Base-by-base conservation (phyloP, 768 basidiomycete species). In the Boletus pseudo-olivaceus region DNA sequence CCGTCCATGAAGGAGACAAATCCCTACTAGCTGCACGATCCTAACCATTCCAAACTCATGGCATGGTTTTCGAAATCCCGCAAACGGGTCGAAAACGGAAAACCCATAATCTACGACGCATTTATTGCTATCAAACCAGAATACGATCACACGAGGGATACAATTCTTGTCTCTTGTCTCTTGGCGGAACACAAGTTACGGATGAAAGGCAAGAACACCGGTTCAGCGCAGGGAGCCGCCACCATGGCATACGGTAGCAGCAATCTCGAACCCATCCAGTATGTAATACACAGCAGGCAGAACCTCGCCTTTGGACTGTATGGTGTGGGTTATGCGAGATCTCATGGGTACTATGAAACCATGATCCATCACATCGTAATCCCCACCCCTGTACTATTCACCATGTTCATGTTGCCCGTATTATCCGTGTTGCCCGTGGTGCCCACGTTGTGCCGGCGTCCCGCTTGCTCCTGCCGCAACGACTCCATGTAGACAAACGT, bases 401-500 rank as follows among this genome's bases (percentile, higher is more conserved):
- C n/a, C 11, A 17, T n/a, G 4, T 17, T 15, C 35, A 35, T 37
- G 47, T 37, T 20, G 19, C n/a, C n/a, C n/a, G n/a, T n/a, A n/a
- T n/a, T n/a, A n/a, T n/a, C n/a, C n/a, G n/a, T n/a, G n/a, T n/a
- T n/a, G n/a, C n/a, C n/a, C n/a, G n/a, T n/a, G n/a, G n/a, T n/a
- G n/a, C n/a, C n/a, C n/a, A 7, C 26, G 12, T 23, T 23, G 23
- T 2, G 23, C 23, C 23, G 23, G 23, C 23, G 2, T 23, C 23
- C 23, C 11, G 17, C 2, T 26, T 20, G 53, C 15, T 57, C 49
- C 37, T 52, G 30, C 51, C 63, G 60, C 49, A 67, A 44, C n/a
- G 30, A 53, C 46, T 67, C 65, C 0, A 58, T 20, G 23, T 58
- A 66, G 39, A 63, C 32, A 40, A 67, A 71, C 0, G 67, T 70